phyloP scores from a whole-genome alignment of 345 rosid species.

The Linum tenue region DNA sequence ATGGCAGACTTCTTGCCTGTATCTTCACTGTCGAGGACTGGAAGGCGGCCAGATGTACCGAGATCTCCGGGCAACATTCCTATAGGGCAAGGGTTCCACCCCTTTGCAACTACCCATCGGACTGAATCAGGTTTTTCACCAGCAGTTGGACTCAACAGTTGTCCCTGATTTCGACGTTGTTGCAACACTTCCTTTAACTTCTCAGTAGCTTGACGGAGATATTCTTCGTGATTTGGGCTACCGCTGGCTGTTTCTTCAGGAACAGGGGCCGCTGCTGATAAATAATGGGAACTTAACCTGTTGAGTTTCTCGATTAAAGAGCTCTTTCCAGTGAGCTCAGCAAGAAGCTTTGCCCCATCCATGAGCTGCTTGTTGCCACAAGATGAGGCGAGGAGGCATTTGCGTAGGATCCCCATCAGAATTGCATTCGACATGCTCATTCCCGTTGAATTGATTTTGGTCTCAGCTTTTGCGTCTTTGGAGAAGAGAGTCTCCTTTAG shows the following conservation, averaged over 20 bases:
- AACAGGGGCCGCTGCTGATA: constrained; percentile 17
- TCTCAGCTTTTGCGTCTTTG: constrained; percentile 24
- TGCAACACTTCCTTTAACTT: constrained; percentile 45
- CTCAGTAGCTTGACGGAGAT: constrained; percentile 39
- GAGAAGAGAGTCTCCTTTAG: constrained; percentile 24
- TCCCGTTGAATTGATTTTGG: constrained; percentile 21
- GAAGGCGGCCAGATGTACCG: constrained; percentile 56
- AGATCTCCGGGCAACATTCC: constrained; percentile 62
- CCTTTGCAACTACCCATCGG: constrained; percentile 50
- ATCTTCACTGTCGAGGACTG: constrained; percentile 35
- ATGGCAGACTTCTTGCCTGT: constrained; percentile 7
- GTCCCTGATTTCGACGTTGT: constrained; percentile 20
- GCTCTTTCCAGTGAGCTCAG: constrained; percentile 32
- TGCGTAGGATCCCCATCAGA: constrained; percentile 38
- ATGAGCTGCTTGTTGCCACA: constrained; percentile 34
- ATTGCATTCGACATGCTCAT: constrained; percentile 26
- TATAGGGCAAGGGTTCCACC: constrained; percentile 81
- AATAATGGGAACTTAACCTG: constrained; percentile 26
- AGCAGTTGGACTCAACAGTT: constrained; percentile 16
- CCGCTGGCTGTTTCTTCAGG: constrained; percentile 24
- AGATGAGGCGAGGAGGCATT: constrained; percentile 41
- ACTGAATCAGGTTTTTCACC: constrained; percentile 19
- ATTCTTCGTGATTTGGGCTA: constrained; percentile 32
- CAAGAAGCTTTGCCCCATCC: constrained; percentile 44
- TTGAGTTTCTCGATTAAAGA: constrained; percentile 37